phyloP scores from a whole-genome alignment of 2,329 filamentous ascomycete genomes.

The Talaromyces amestolkiae region DNA sequence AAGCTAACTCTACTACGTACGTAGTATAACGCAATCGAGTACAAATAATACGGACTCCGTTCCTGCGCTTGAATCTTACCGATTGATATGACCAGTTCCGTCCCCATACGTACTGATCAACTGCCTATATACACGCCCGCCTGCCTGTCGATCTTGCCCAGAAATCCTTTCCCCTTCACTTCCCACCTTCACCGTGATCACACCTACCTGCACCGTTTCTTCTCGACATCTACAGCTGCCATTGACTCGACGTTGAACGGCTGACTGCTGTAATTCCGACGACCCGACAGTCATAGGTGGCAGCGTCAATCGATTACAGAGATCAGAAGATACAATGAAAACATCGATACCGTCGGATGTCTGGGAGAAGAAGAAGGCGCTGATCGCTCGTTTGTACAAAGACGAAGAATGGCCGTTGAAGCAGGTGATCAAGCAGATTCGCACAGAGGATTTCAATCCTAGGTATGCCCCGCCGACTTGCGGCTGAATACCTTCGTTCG shows the following conservation, averaged over 20 bases:
- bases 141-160: constrained; percentile 18
- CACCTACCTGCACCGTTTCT: neutral
- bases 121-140: constrained; percentile 7
- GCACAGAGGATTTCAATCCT: constrained; percentile 43
- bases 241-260: neutral
- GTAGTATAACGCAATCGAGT: neutral
- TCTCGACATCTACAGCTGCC: neutral
- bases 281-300: neutral
- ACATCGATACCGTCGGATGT: constrained; percentile 44
- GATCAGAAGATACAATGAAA: constrained; percentile 34
- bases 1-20: neutral
- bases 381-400: constrained; percentile 43
- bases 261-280: neutral
- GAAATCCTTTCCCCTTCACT: constrained; percentile 9
- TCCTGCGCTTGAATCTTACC: neutral
- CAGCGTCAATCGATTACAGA: neutral
- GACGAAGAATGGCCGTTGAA: constrained; percentile 47
- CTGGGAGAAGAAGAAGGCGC: constrained; percentile 44
- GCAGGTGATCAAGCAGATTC: constrained; percentile 46
- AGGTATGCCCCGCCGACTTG: constrained; percentile 31
- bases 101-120: neutral
- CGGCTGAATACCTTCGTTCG: neutral
- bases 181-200: neutral
- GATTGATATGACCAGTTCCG: neutral
- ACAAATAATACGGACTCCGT: constrained; percentile 5